A percentile compares a stretch with the other conserved stretches of the same genome.
These are phyloP conservation scores for Nigrospora sphaerica DNA, from an alignment of 2,329 filamentous ascomycete genomes.

Conservation along the genomic window DNA sequence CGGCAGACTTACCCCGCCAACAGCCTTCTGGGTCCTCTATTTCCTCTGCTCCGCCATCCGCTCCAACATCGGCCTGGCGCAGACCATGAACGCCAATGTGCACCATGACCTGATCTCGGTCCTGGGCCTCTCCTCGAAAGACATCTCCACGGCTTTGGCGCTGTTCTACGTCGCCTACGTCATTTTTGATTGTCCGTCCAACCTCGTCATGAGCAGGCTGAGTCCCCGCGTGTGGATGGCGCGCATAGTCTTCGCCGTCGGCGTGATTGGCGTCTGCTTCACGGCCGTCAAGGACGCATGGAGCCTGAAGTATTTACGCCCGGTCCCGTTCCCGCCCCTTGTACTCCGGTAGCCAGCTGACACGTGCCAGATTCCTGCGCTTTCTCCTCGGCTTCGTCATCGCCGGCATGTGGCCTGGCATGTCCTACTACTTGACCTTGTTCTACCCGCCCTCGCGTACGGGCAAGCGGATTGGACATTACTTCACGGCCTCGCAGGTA, in stretches of 20 bases:
- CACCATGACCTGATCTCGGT: conserved; percentile 70
- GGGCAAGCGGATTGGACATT: conserved; percentile 81
- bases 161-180: conserved; percentile 93
- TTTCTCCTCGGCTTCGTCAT: conserved; percentile 82
- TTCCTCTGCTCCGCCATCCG: conserved; percentile 89
- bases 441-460: conserved; percentile 86
- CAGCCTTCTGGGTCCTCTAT: conserved; percentile 83
- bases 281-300: conserved; percentile 74
- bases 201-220: conserved; percentile 78
- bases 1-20: too few species aligned
- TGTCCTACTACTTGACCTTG: conserved; percentile 86
- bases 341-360: conserved; percentile 5
- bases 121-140: conserved; percentile 62
- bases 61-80: conserved; percentile 86
- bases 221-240: conserved; percentile 89
- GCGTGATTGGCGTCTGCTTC: conserved; percentile 77
- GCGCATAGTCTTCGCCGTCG: conserved; percentile 81
- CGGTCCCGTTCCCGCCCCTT: not conserved
- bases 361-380: conserved; percentile 54
- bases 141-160: conserved; percentile 77
- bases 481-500: conserved; percentile 83
- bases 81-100: conserved; percentile 75
- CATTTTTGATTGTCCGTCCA: conserved; percentile 81
- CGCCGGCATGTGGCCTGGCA: conserved; percentile 91
- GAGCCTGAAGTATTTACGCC: conserved; percentile 63